Evolutionary conservation across 1,284 basidiomycete genomes (phyloP), one percentile per base, ranked within the genome.

Genomic region (Athelia psychrophila): DNA sequence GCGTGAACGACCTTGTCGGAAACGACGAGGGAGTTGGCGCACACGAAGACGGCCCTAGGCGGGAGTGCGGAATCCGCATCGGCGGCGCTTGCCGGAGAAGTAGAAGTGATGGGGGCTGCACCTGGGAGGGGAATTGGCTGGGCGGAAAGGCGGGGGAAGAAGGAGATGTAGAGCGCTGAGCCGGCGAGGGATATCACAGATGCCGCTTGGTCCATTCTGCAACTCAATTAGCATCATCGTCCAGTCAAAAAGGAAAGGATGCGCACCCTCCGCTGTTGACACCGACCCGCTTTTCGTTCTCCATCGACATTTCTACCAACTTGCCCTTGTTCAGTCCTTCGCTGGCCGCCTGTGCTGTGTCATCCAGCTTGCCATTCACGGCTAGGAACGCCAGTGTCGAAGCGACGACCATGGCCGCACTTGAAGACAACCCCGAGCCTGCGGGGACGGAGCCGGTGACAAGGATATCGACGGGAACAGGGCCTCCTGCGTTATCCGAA

Each of bases 1-100:
- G 91, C 86, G 40, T 82, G 82, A 54, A 88, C 78, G 2, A 84
- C 83, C 66, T 94, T 93, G 63, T 93, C 86, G 27, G 88, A 84
- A n/a, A 88, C 83, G 25, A 93, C 85, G 35, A 93, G 81, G 16
- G 90, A 91, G 72, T 95, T 93, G 13, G 91, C 88, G 61, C 87
- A 85, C 50, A 94, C 87, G 61, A 95, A 84, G 5, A 84, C 83
- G 13, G 82, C 79, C 12, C 71, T 64, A 18, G 54, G 55, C 20
- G 73, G 72, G 24, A 42, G 45, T 19, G 46, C 49, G 19, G 47
- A 42, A n/a, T n/a, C n/a, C 13, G 68, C 60, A 63, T 73, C 75
- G 48, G 66, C 60, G 44, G 71, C 54, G 46, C 45, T 12, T 12
- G 30, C 63, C 60, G 72, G 16, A 71, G 65, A 2, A 67, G 60